Percentiles rank a stretch among this genome's conserved stretches.
Conservation (phyloP, 345 rosid genomes). For the Populus euphratica region DNA sequence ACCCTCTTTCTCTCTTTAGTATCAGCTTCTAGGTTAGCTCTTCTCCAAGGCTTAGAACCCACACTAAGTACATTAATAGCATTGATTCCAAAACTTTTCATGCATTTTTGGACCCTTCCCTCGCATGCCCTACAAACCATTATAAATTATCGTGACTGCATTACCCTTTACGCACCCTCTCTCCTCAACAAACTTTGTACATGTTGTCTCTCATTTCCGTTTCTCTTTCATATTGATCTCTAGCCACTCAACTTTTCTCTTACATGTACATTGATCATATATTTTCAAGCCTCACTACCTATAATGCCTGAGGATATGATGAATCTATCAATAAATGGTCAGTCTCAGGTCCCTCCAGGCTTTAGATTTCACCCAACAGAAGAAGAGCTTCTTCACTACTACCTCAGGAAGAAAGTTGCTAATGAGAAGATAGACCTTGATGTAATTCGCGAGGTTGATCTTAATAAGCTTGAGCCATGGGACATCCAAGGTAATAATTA, state of each 20-base stretch:
- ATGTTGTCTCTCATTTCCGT: slow-evolving; percentile 1
- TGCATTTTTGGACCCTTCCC: slow-evolving; percentile 37
- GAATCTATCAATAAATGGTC: slow-evolving; percentile 89
- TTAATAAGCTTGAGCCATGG: slow-evolving; percentile 99
- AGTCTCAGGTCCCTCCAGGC: slow-evolving; percentile 96
- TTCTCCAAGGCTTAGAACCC: slow-evolving; percentile 38
- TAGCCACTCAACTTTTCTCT: neutral
- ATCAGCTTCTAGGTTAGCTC: slow-evolving; percentile 42
- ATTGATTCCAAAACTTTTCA: slow-evolving; percentile 43
- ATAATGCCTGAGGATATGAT: slow-evolving; percentile 41
- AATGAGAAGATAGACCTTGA: slow-evolving; percentile 86
- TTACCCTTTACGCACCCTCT: slow-evolving; percentile 49
- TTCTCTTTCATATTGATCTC: neutral
- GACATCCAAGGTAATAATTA: slow-evolving; percentile 75
- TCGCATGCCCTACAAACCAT: slow-evolving; percentile 47
- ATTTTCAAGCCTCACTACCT: neutral
- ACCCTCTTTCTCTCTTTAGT: slow-evolving; percentile 7
- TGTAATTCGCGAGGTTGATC: slow-evolving; percentile 97
- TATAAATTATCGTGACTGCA: slow-evolving; percentile 68
- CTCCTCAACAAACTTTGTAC: neutral
- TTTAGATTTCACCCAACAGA: slow-evolving; percentile 96
- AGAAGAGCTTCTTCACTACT: slow-evolving; percentile 93
- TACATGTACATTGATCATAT: neutral
- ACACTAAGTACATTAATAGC: slow-evolving; percentile 42
- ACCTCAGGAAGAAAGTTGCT: slow-evolving; percentile 83